phyloP scores from a whole-genome alignment of 2,329 filamentous ascomycete genomes.

The Cladosporium halotolerans region DNA sequence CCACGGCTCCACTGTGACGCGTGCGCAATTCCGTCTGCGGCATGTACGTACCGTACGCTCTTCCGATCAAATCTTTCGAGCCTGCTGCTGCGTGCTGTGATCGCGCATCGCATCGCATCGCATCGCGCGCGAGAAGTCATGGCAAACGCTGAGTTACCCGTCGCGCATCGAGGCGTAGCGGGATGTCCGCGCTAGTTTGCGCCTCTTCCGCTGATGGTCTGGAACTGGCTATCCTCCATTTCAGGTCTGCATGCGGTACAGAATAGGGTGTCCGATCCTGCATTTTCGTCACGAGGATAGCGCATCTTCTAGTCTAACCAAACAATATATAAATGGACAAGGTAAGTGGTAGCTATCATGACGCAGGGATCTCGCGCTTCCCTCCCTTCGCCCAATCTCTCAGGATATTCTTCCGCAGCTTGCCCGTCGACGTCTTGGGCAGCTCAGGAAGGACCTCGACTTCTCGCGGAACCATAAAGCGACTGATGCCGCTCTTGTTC shows the following conservation, averaged over 20 bases:
- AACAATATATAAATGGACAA: too few relatives aligned
- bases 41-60: background rate
- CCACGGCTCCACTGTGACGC: background rate
- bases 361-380: slow-evolving; percentile 23
- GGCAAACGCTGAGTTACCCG: background rate
- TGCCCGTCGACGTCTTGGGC: slow-evolving; percentile 95
- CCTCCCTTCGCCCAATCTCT: slow-evolving; percentile 72
- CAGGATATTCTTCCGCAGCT: slow-evolving; percentile 91
- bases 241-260: background rate
- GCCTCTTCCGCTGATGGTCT: slow-evolving; percentile 9
- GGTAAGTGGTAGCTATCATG: background rate
- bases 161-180: slow-evolving; percentile 4
- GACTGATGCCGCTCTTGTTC: slow-evolving; percentile 70
- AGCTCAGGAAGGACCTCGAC: slow-evolving; percentile 77
- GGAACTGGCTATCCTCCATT: background rate
- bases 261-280: background rate
- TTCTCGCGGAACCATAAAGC: slow-evolving; percentile 76
- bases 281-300: background rate
- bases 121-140: too few relatives aligned
- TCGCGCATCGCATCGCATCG: too few relatives aligned
- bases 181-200: slow-evolving; percentile 6
- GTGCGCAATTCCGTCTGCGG: background rate
- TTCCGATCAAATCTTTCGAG: background rate
- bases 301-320: background rate
- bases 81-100: background rate